phyloP scores from a whole-genome alignment of 495 filamentous ascomycete species.

The Annulohypoxylon nitens region DNA sequence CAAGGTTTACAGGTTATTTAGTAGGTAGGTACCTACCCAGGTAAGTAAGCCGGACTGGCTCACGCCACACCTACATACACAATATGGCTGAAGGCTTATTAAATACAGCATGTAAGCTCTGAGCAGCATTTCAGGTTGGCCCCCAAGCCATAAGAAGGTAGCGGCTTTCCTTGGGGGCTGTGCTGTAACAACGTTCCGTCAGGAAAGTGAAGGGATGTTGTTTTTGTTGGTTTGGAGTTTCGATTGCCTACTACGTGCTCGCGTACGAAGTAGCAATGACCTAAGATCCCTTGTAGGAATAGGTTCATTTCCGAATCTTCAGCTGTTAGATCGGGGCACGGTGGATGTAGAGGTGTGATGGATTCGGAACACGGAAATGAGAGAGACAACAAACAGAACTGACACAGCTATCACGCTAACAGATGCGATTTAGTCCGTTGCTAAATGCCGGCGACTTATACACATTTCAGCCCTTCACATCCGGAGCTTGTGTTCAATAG shows the following conservation, averaged over 20 bases:
- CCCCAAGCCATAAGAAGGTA: neutral
- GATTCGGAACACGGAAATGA: conserved; percentile 15
- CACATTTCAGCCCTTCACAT: neutral
- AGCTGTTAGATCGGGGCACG: conserved; percentile 15
- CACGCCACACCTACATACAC: neutral
- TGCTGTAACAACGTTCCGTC: conserved; percentile 12
- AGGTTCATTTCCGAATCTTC: conserved; percentile 8
- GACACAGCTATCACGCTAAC: neutral
- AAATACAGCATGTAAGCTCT: neutral
- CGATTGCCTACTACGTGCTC: neutral
- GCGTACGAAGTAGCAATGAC: conserved; percentile 9
- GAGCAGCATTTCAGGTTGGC: neutral
- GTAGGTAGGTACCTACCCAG: neutral
- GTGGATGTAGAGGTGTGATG: conserved; percentile 15
- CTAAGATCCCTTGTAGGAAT: conserved; percentile 28
- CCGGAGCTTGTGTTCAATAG: conserved; percentile 24
- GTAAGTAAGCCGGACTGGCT: conserved; percentile 10
- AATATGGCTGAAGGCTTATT: neutral
- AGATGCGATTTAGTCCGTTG: conserved; percentile 3
- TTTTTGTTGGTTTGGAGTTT: conserved; percentile 13
- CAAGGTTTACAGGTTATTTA: neutral
- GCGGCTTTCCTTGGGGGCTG: conserved; percentile 11
- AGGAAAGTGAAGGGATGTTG: neutral
- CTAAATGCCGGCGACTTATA: conserved; percentile 4
- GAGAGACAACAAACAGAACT: neutral